A percentile compares a stretch with the other conserved stretches of the same genome.
phyloP scores from a whole-genome alignment of 129 eudicot genomes.

The Kitagawia praeruptora region DNA sequence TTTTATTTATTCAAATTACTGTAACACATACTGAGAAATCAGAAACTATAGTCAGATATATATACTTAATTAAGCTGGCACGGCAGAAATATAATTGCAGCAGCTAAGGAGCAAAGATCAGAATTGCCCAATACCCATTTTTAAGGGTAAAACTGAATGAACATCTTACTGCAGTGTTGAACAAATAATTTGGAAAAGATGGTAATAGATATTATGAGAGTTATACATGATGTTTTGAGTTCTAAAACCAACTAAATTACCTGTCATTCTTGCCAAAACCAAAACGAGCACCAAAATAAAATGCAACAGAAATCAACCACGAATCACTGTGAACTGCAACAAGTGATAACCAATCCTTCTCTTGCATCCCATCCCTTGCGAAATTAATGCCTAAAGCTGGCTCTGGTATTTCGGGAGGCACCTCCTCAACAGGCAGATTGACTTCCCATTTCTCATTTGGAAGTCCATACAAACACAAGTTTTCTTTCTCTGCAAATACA shows the following conservation, averaged over 20 bases:
- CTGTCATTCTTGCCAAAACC: conserved; percentile 71
- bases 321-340: conserved; percentile 86
- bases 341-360: conserved; percentile 76
- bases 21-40: neutral
- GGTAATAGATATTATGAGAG: neutral
- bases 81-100: neutral
- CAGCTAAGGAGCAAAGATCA: neutral
- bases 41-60: neutral
- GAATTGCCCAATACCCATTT: neutral
- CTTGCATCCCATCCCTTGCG: conserved; percentile 79
- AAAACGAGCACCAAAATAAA: conserved; percentile 75
- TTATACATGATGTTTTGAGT: neutral
- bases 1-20: neutral
- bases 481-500: conserved; percentile 58
- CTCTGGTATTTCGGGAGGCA: conserved; percentile 87
- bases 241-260: conserved; percentile 23
- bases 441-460: conserved; percentile 81
- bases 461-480: conserved; percentile 72
- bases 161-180: neutral
- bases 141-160: neutral
- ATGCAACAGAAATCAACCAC: conserved; percentile 82
- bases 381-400: conserved; percentile 82
- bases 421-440: conserved; percentile 78
- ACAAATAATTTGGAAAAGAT: neutral
- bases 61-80: neutral